Conservation (phyloP, 2,329 filamentous ascomycete species). For the Septoria linicola region DNA sequence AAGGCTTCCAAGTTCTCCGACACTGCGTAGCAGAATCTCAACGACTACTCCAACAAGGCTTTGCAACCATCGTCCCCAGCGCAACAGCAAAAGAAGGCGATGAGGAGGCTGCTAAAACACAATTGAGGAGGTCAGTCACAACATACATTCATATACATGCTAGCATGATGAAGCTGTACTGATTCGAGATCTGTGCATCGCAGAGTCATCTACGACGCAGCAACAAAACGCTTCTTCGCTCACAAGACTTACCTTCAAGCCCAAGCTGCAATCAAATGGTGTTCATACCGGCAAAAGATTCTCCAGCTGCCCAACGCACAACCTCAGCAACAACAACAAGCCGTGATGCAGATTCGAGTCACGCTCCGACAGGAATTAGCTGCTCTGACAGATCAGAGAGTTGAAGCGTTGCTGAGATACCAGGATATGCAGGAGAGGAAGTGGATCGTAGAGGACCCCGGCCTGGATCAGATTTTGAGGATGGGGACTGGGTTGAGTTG, state of each 20-base stretch:
- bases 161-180: too few species aligned
- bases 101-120: constrained; percentile 55
- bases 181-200: too few species aligned
- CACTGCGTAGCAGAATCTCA: constrained; percentile 58
- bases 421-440: constrained; percentile 58
- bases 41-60: constrained; percentile 54
- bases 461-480: constrained; percentile 42
- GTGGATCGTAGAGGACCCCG: constrained; percentile 62
- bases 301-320: constrained; percentile 38
- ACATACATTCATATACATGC: neutral
- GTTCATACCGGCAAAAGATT: constrained; percentile 53
- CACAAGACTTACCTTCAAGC: constrained; percentile 61
- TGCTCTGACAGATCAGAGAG: constrained; percentile 57
- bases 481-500: neutral
- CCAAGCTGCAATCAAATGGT: constrained; percentile 59
- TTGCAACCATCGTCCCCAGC: constrained; percentile 32
- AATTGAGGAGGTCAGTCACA: constrained; percentile 53
- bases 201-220: constrained; percentile 61
- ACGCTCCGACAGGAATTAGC: constrained; percentile 56
- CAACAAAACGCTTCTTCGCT: constrained; percentile 60
- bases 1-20: constrained; percentile 59
- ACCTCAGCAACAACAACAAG: constrained; percentile 41
- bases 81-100: constrained; percentile 38
- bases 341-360: constrained; percentile 51
- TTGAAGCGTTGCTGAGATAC: constrained; percentile 55